phyloP scores from a whole-genome alignment of 78 protist species.

The Diacronema lutheri region DNA sequence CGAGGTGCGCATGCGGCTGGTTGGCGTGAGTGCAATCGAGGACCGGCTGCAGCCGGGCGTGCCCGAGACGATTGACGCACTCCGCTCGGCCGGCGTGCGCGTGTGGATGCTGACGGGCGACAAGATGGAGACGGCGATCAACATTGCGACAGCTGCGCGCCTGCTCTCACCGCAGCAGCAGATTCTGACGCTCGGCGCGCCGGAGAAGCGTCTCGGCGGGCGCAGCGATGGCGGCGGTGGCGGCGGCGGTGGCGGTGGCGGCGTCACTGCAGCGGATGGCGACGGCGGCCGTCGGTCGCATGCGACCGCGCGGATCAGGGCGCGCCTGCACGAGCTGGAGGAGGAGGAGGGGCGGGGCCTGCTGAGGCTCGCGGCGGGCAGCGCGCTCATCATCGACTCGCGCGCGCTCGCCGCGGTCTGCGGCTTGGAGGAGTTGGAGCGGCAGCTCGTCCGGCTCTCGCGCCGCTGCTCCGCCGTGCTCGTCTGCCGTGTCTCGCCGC shows the following conservation, averaged over 20 bases:
- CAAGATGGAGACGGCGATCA: conserved; percentile 77
- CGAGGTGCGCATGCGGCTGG: conserved; percentile 41
- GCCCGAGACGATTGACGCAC: conserved; percentile 56
- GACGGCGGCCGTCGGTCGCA: too few species aligned
- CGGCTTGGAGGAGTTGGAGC: neutral
- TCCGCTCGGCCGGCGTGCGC: conserved; percentile 74
- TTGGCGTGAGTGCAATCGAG: conserved; percentile 95
- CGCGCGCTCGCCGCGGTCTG: neutral
- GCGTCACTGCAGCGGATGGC: neutral
- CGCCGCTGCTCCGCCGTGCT: neutral
- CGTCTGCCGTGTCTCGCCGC: neutral
- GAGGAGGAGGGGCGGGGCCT: too few species aligned
- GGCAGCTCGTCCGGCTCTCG: neutral
- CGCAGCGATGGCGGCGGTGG: neutral
- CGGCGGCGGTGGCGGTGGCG: neutral
- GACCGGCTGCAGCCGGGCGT: conserved; percentile 89
- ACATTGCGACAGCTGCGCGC: neutral
- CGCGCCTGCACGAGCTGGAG: too few species aligned
- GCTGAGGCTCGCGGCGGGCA: too few species aligned
- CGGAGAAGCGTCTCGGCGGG: neutral
- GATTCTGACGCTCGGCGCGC: neutral
- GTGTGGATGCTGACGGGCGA: conserved; percentile 98
- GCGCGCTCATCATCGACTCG: too few species aligned
- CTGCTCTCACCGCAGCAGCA: neutral
- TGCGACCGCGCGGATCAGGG: too few species aligned